Base-by-base conservation (phyloP, 306 rosid species). In the Quercus engelmannii region DNA sequence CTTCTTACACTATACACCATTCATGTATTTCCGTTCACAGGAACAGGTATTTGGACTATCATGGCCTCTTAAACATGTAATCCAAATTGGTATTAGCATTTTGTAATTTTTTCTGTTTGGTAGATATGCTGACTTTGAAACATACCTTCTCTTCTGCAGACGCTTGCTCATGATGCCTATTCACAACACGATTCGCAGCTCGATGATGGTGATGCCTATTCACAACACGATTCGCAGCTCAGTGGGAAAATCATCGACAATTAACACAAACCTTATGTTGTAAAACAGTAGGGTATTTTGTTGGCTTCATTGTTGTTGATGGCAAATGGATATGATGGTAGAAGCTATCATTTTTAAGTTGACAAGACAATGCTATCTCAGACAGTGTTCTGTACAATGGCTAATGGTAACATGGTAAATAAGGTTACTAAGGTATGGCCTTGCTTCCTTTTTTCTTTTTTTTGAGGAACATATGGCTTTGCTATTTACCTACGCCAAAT, bases 21-120 rank as follows among this genome's bases (percentile, higher is more conserved):
- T 95, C 89, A 90, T 91, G 98, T 95, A 95, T 82, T 95, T 95
- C 81, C 96, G 97, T 71, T 91, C 99, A 10, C 98, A 91, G 78
- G 99, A 92, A 89, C 99, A 95, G 99, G 99, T 92, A 88, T 63
- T 38, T 69, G 25, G 51, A 67, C 55, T 71, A 10, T 81, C 52
- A 69, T 71, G 46, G 26, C 58, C 64, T 75, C 76, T 54, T 55
- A n/a, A 17, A 70, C 63, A 3, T 23, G 43, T 69, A 71, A 61
- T 26, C 43, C 64, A 38, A 58, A 43, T 69, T 13, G 57, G 30
- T 62, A 17, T 49, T 63, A 49, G n/a, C 61, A 38, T 69, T 14
- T 20, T 46, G 11, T 65, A 55, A 21, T 54, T 69, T 26, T 25
- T 69, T 62, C 12, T 30, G 49, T 69, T 26, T 25, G 30, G 70